These are phyloP conservation scores for Ogataea henricii DNA, from an alignment of 805 yeast species.

Conservation along the genomic window DNA sequence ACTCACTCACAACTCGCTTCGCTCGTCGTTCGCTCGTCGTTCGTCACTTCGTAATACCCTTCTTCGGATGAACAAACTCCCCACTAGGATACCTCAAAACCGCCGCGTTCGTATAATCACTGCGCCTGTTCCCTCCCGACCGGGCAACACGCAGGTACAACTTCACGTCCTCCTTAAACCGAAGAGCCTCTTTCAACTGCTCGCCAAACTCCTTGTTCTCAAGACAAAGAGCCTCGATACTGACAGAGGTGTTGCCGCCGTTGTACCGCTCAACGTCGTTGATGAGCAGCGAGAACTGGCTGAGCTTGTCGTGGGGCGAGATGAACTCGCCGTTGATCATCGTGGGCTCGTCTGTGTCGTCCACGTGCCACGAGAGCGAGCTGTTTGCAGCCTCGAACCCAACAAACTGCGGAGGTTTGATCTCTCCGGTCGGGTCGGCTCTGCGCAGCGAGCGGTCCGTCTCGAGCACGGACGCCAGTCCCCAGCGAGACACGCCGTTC, in stretches of 20 bases:
- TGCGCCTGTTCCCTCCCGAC: slow-evolving; percentile 32
- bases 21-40: too few relatives aligned
- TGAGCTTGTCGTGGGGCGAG: slow-evolving; percentile 35
- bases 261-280: slow-evolving; percentile 79
- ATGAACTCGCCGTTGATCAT: slow-evolving; percentile 30
- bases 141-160: slow-evolving; percentile 61
- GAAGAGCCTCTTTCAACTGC: slow-evolving; percentile 36
- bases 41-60: slow-evolving; percentile 20
- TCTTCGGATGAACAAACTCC: slow-evolving; percentile 34
- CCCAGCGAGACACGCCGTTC: slow-evolving; percentile 92
- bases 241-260: slow-evolving; percentile 51
- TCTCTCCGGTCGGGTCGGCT: slow-evolving; percentile 66
- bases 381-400: slow-evolving; percentile 37
- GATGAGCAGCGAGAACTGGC: slow-evolving; percentile 64
- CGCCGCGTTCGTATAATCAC: slow-evolving; percentile 72
- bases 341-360: slow-evolving; percentile 15
- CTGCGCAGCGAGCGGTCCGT: slow-evolving; percentile 66
- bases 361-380: slow-evolving; percentile 40
- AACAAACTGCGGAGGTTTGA: slow-evolving; percentile 52
- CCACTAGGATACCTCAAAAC: slow-evolving; percentile 61
- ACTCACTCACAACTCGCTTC: too few relatives aligned
- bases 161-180: slow-evolving; percentile 34
- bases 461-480: slow-evolving; percentile 85
- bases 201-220: slow-evolving; percentile 32
- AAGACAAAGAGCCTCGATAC: slow-evolving; percentile 39